Conservation (phyloP, 176 grass and related monocot genomes). For the Triticum urartu region DNA sequence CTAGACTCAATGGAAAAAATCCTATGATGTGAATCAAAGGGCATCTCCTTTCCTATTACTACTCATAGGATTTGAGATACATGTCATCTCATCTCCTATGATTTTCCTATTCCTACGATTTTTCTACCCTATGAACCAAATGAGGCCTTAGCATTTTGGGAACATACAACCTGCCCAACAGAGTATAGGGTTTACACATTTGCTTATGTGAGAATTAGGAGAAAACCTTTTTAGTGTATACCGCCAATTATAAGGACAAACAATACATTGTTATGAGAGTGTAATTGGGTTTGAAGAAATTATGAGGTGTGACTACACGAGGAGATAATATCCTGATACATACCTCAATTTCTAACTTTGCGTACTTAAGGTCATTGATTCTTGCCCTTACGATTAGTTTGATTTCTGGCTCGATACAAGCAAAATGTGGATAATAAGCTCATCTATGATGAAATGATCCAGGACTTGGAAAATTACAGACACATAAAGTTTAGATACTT, state of each 20-base stretch:
- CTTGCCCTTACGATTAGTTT: not conserved
- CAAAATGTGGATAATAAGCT: not conserved
- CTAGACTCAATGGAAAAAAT: too few relatives aligned
- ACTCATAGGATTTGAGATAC: too few relatives aligned
- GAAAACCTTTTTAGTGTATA: not conserved
- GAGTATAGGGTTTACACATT: not conserved
- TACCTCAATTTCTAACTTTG: not conserved
- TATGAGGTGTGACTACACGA: too few relatives aligned
- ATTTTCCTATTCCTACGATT: too few relatives aligned
- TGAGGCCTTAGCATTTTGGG: not conserved
- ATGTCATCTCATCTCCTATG: too few relatives aligned
- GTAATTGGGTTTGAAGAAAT: not conserved
- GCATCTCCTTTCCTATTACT: too few relatives aligned
- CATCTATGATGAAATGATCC: not conserved
- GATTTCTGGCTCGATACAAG: not conserved
- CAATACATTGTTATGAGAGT: not conserved
- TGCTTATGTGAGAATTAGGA: not conserved
- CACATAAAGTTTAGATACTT: not conserved
- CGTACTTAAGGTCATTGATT: not conserved
- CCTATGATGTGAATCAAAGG: too few relatives aligned
- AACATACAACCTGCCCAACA: not conserved
- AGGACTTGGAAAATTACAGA: not conserved
- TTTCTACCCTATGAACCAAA: too few relatives aligned
- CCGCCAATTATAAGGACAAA: not conserved
- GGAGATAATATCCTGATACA: not conserved